phyloP scores from a whole-genome alignment of 1,284 basidiomycete species.

The Melampsora americana region DNA sequence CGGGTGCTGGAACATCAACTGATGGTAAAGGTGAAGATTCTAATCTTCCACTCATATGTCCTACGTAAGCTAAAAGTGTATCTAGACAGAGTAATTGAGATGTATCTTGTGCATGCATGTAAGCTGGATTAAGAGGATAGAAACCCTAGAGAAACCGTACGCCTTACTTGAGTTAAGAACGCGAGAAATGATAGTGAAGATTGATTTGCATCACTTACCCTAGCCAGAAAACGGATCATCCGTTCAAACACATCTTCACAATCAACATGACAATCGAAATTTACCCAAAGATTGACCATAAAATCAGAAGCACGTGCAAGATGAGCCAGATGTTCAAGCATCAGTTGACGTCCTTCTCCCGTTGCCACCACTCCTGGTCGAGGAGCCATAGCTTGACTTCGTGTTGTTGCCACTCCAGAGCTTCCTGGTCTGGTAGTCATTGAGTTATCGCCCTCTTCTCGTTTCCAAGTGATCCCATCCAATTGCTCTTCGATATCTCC shows the following conservation, averaged over 20 bases:
- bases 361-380: conserved; percentile 47
- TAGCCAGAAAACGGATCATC: conserved; percentile 76
- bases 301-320: conserved; percentile 74
- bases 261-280: conserved; percentile 95
- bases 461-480: conserved; percentile 50
- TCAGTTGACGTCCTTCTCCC: conserved; percentile 81
- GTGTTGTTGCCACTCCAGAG: conserved; percentile 59
- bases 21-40: conserved; percentile 60
- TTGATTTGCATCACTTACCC: conserved; percentile 49
- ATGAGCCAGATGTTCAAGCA: conserved; percentile 81
- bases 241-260: conserved; percentile 94
- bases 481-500: conserved; percentile 52
- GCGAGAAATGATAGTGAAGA: neutral
- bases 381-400: conserved; percentile 57
- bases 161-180: neutral
- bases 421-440: conserved; percentile 44
- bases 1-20: conserved; percentile 59
- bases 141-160: conserved; percentile 63
- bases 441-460: conserved; percentile 46
- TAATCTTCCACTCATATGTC: conserved; percentile 78
- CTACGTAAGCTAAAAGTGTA: conserved; percentile 77
- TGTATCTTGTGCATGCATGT: conserved; percentile 67
- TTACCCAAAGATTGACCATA: conserved; percentile 91
- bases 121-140: conserved; percentile 66
- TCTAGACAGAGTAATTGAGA: conserved; percentile 87